Evolutionary conservation across 257 asterid genomes (phyloP).

Genomic region (Mitragyna speciosa): DNA sequence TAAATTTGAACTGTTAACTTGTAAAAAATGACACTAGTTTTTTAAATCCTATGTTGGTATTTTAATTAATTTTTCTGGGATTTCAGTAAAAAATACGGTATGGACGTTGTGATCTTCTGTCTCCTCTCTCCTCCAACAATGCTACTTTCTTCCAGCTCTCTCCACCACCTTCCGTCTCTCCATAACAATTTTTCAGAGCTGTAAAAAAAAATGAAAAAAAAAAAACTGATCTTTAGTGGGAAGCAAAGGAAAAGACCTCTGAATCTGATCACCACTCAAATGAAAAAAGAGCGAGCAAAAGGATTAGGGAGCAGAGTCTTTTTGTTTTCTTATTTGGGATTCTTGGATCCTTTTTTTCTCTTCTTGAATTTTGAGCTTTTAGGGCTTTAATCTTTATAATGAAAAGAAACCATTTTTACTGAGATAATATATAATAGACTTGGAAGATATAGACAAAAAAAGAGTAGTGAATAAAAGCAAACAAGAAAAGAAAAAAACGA

Average conservation of each 20-base stretch:
- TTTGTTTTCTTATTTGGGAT: conserved; percentile 9
- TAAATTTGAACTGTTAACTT: too few relatives aligned
- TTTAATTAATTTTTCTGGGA: too few relatives aligned
- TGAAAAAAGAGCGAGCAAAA: conserved; percentile 17
- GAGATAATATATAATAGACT: conserved; percentile 33
- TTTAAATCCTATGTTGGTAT: too few relatives aligned
- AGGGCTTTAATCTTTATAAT: neutral
- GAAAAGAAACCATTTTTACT: conserved; percentile 29
- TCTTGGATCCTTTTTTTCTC: neutral
- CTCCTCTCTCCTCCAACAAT: too few relatives aligned
- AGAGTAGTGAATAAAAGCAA: conserved; percentile 9
- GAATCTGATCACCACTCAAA: conserved; percentile 16
- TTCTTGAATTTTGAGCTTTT: neutral
- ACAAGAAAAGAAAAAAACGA: conserved; percentile 13
- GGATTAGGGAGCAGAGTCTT: conserved; percentile 17
- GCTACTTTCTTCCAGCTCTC: neutral
- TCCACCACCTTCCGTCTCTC: neutral
- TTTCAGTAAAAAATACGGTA: too few relatives aligned
- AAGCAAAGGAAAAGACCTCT: conserved; percentile 24
- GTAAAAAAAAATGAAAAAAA: neutral
- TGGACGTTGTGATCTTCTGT: too few relatives aligned
- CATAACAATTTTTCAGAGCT: too few relatives aligned
- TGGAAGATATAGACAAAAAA: conserved; percentile 34
- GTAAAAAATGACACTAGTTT: too few relatives aligned
- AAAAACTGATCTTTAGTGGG: conserved; percentile 35